phyloP scores from a whole-genome alignment of 495 filamentous ascomycete genomes.

The Cryomyces minteri region DNA sequence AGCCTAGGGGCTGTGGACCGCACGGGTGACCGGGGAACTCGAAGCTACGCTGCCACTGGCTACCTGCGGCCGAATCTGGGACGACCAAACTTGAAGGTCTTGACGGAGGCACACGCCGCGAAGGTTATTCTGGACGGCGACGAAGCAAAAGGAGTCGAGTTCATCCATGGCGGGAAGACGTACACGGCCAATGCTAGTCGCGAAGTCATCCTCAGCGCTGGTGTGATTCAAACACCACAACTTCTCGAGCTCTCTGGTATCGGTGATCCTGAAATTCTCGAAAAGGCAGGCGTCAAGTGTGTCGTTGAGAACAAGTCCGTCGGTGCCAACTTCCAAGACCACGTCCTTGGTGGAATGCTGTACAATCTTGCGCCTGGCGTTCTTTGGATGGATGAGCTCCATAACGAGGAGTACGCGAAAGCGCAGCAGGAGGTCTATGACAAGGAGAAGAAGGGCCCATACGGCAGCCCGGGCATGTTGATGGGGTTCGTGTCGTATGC shows the following conservation, averaged over 20 bases:
- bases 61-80: slow-evolving; percentile 7
- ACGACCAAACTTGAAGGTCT: slow-evolving; percentile 8
- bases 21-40: slow-evolving; percentile 5
- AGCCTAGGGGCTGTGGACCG: background rate
- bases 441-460: slow-evolving; percentile 11
- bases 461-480: slow-evolving; percentile 15
- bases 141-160: slow-evolving; percentile 27
- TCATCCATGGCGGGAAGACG: slow-evolving; percentile 11
- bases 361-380: slow-evolving; percentile 8
- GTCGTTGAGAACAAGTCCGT: slow-evolving; percentile 7
- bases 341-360: slow-evolving; percentile 10
- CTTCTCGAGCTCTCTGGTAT: slow-evolving; percentile 16
- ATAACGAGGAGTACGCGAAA: slow-evolving; percentile 8
- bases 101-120: slow-evolving; percentile 5
- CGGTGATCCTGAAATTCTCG: slow-evolving; percentile 10
- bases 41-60: slow-evolving; percentile 7
- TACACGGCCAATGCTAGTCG: slow-evolving; percentile 6
- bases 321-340: slow-evolving; percentile 14
- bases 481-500: slow-evolving; percentile 16
- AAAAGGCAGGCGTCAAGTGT: slow-evolving; percentile 6
- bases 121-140: slow-evolving; percentile 10
- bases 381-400: slow-evolving; percentile 5
- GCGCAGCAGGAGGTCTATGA: slow-evolving; percentile 11
- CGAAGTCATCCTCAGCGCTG: slow-evolving; percentile 13
- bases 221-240: slow-evolving; percentile 11